Evolutionary conservation across 2,329 filamentous ascomycete species (phyloP), one percentile per base, ranked within the genome.

Genomic region (Trichoderma polysporum): DNA sequence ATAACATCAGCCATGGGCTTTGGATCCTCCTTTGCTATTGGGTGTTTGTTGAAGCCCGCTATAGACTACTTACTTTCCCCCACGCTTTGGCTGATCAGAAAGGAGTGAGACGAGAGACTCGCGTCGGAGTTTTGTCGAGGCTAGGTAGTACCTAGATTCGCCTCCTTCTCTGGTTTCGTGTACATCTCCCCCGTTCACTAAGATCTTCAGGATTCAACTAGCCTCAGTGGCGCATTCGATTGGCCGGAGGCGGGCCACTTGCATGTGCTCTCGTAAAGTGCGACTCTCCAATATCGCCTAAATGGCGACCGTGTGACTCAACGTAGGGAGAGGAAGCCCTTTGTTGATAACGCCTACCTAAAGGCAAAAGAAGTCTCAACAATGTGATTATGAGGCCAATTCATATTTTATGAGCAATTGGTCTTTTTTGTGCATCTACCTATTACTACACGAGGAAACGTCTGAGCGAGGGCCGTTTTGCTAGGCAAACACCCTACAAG

Each of bases 221-320:
- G 57, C 31, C 31, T 19, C 31, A 60, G 57, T 50, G 57, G 57
- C 57, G 57, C 57, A 60, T 33, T 49, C 57, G 29, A 59, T 59
- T 59, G 57, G 57, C 29, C 29, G 25, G 25, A 19, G 22, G 41
- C 22, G 41, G 41, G 41, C n/a, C 9, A 19, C 29, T 33, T 37
- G n/a, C 37, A n/a, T 22, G n/a, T 39, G 57, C 56, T 47, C 56
- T 47, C 56, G 57, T 49, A 47, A 60, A 60, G 29, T 60, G 57
- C 57, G 57, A 60, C 41, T 49, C 29, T 60, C 27, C 45, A 50
- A 60, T 60, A 50, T 60, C 57, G 57, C 57, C 57, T 60, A 60
- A 35, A 54, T 27, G 45, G 41, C 57, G 27, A 41, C 31, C 41
- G 45, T 50, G 45, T 49, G 47, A 60, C 57, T 31, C 45, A 25